phyloP scores from a whole-genome alignment of 1,284 basidiomycete species.

The Boletus subluridellus region DNA sequence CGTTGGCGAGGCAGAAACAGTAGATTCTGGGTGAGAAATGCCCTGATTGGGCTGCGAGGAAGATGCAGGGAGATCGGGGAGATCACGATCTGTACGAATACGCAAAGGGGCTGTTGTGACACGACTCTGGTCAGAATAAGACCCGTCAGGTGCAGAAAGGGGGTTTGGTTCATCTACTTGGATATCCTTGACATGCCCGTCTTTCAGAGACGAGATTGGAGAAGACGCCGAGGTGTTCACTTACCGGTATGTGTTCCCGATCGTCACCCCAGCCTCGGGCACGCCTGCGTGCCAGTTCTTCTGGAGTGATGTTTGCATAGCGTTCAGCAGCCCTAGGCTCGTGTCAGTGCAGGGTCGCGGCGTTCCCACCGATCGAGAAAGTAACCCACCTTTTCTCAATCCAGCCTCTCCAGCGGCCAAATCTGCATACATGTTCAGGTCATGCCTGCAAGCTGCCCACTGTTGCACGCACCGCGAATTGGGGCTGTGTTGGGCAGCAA shows the following conservation, averaged over 20 bases:
- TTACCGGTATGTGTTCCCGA: conserved; percentile 17
- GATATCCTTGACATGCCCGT: conserved; percentile 13
- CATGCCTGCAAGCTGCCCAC: not conserved
- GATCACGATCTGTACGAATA: conserved; percentile 25
- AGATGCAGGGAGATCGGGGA: conserved; percentile 12
- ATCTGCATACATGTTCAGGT: conserved; percentile 41
- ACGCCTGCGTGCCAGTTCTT: conserved; percentile 54
- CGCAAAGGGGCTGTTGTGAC: conserved; percentile 17
- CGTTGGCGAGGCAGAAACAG: conserved; percentile 6
- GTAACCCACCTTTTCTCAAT: conserved; percentile 70
- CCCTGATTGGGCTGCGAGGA: conserved; percentile 15
- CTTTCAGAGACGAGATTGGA: conserved; percentile 11
- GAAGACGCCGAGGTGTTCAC: not conserved
- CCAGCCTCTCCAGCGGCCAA: conserved; percentile 80
- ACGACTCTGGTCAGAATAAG: conserved; percentile 8
- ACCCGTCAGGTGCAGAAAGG: not conserved
- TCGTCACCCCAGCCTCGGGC: conserved; percentile 65
- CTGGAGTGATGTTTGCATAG: conserved; percentile 60
- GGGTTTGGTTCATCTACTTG: conserved; percentile 8
- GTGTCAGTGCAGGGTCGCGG: conserved; percentile 7
- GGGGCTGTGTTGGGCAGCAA: conserved; percentile 65
- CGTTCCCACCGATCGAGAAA: not conserved
- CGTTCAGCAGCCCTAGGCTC: conserved; percentile 70
- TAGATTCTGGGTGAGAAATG: conserved; percentile 13
- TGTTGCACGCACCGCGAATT: conserved; percentile 59